Base-by-base conservation (phyloP, 257 asterid species). In the Eucommia ulmoides region DNA sequence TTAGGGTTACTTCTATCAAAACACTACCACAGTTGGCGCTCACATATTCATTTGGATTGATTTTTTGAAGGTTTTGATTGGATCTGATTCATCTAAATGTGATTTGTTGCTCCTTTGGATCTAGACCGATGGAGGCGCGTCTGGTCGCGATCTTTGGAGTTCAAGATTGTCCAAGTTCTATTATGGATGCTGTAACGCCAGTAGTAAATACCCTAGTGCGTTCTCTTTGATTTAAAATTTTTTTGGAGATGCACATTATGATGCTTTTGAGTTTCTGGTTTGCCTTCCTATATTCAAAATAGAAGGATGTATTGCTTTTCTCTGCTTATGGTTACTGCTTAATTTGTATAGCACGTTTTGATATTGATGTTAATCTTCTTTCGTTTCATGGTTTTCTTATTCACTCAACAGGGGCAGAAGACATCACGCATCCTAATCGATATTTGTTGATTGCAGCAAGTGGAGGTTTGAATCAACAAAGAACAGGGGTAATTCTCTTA, bases 391-490 rank as follows among this genome's bases (percentile, higher is more conserved):
- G 8, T 29, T 50, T 50, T 57, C 16, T 63, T 45, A 46, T 62
- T 56, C 57, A 46, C 55, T 19, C 26, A 51, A 55, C 92, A 91
- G 98, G 72, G 54, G 89, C 93, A 64, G 68, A 58, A 59, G 73
- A 59, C 15, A 59, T 79, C 48, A 82, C 77, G 6, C 71, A 52
- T 26, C 61, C 79, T n/a, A 70, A 83, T 67, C 83, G 93, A 23
- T 86, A 77, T 66, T 75, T 91, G 84, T 73, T 73, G 50, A 84
- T 91, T 55, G 94, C 88, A 50, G 77, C 96, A 53, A 91, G 99
- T 70, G 99, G 99, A 64, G 99, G 99, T 59, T 71, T 91, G 55
- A 91, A 91, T 71, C 96, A 91, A 72, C 99, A 91, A 72, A 81
- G 99, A 68, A 91, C 94, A 54, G 99, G 99, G 95, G 99, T 86